phyloP scores from a whole-genome alignment of 768 basidiomycete species.

The Suillus subaureus region DNA sequence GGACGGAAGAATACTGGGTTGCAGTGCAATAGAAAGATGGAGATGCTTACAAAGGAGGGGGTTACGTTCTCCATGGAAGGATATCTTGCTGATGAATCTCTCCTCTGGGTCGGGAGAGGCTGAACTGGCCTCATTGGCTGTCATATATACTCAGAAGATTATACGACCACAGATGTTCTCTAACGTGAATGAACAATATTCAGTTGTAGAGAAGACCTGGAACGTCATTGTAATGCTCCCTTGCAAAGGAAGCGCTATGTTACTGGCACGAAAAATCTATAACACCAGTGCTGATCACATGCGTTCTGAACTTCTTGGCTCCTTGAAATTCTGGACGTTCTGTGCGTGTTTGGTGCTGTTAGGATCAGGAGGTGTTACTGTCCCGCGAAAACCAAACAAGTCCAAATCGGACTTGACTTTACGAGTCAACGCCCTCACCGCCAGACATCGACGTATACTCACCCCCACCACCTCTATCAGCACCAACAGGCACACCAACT shows the following conservation, averaged over 20 bases:
- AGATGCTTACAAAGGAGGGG: conserved; percentile 53
- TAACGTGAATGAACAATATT: too few relatives aligned
- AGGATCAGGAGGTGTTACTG: too few relatives aligned
- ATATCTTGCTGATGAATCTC: conserved; percentile 32
- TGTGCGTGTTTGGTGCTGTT: too few relatives aligned
- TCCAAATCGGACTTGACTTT: conserved; percentile 15
- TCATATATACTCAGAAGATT: background rate
- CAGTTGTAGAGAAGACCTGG: too few relatives aligned
- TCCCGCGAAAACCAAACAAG: conserved; percentile 22
- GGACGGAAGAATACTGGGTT: conserved; percentile 33
- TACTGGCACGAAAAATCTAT: too few relatives aligned
- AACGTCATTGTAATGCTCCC: too few relatives aligned
- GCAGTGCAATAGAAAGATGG: conserved; percentile 48
- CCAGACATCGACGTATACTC: conserved; percentile 40
- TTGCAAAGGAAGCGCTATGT: too few relatives aligned
- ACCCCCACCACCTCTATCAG: conserved; percentile 48
- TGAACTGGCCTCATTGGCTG: background rate
- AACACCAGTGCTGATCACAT: too few relatives aligned
- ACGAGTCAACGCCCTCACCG: conserved; percentile 36
- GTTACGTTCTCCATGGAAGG: conserved; percentile 51
- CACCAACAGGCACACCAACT: conserved; percentile 78
- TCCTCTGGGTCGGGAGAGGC: conserved; percentile 16
- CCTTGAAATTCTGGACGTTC: too few relatives aligned
- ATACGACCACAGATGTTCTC: too few relatives aligned
- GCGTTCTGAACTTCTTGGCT: too few relatives aligned